Base-by-base conservation (phyloP, 2,329 filamentous ascomycete species). In the Fulvia fulva region DNA sequence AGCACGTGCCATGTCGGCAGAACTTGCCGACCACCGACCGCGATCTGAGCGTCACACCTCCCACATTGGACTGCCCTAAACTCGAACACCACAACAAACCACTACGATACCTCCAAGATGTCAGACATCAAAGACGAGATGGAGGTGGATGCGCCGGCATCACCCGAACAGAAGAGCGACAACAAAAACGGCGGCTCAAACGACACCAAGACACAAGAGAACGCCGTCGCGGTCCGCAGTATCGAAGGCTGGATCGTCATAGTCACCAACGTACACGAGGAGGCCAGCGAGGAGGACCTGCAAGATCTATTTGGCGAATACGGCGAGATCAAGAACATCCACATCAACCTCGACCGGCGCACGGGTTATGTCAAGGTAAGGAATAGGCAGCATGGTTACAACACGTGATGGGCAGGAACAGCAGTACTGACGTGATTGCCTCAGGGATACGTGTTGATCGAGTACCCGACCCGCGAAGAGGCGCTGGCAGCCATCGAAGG, bases 191-290 rank as follows among this genome's bases (percentile, higher is more conserved):
- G 56, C 44, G 63, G 55, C 21, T 55, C 57, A n/a, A 67, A 61
- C 76, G 85, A 88, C 70, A 88, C 90, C 81, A 85, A 85, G 69
- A 92, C 89, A 6, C 83, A 84, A 68, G 80, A 82, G 37, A 87
- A 88, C 71, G 89, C 89, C 56, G 90, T 87, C 1, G 90, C 90
- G 23, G 90, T 94, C 59, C 89, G 90, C 68, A 91, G 88, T 56
- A 92, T 94, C 70, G 90, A 94, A 76, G 90, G 90, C 67, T 94
- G 90, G 90, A 94, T 94, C 74, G 81, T 94, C 69, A 86, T 91
- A 63, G 89, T 90, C 65, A 92, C 89, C 53, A 94, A 94, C 70
- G 87, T 94, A 32, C 90, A 94, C 77, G 90, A 94, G 72, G 90
- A 94, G 74, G 89, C 90, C 51, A 88, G 87, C 67, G 90, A 94